Evolutionary conservation across 257 asterid species (phyloP), one percentile per base, ranked within the genome.

Genomic region (Handroanthus guayacan): DNA sequence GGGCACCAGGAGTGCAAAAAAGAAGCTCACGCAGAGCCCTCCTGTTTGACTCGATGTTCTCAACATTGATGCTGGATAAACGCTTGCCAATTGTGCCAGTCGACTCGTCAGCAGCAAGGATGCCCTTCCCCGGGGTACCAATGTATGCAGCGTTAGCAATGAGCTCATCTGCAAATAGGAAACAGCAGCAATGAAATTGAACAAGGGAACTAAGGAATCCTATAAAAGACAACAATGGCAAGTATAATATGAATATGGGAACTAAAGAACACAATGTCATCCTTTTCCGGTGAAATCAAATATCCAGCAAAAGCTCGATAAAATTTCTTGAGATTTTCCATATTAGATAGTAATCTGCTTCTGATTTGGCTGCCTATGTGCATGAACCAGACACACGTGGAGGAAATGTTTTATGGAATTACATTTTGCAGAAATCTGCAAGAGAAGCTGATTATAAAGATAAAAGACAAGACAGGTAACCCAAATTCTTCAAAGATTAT

Each of bases 31-130:
- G 94, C 13, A 88, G 85, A 58, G 92, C 96, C 82, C 96, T 80
- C 87, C 98, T 82, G 75, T 91, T 93, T 5, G 86, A 16, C 84
- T 93, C 98, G 5, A 54, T 82, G 60, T 93, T 93, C 87, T 93
- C 98, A 4, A 91, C 97, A 5, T 87, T 91, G 66, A 93, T 93
- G 87, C 94, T 91, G 2, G 86, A 71, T 1, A 93, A 77, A 55
- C 98, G 97, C 81, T 93, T 93, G 18, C 98, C 98, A 50, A 93
- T 93, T 14, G 98, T 93, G 64, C 98, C 96, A 11, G 98, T 93
- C 3, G 98, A 93, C 80, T 93, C 98, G 5, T 93, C 98, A 17
- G 98, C 98, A 25, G 98, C 98, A 47, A 93, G 97, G 81, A 93
- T 93, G 74, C 98, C 98, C 90, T 93, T 93, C 8, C 98, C 98